Percentiles rank a stretch among this genome's conserved stretches.
Evolutionary conservation across 768 basidiomycete species (phyloP).

Genomic region (Gelatoporia subvermispora): DNA sequence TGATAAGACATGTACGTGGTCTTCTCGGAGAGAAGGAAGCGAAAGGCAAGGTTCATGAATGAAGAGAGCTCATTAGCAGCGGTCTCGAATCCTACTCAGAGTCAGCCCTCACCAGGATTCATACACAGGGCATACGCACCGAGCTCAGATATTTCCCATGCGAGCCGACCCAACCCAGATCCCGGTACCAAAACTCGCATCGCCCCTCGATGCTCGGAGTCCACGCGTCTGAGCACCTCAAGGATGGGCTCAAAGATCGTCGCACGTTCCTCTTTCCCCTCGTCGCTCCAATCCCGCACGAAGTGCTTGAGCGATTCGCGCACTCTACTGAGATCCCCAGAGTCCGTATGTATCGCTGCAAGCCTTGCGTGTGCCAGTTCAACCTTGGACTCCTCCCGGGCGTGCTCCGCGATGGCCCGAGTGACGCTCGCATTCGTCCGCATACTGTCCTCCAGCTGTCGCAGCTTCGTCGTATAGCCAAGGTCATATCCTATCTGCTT

Average conservation of each 20-base stretch:
- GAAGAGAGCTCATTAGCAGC: slow-evolving; percentile 61
- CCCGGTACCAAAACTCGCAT: slow-evolving; percentile 59
- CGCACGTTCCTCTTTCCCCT: slow-evolving; percentile 50
- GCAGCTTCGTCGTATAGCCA: slow-evolving; percentile 52
- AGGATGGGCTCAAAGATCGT: slow-evolving; percentile 55
- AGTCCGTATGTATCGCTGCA: not conserved
- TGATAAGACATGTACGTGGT: slow-evolving; percentile 37
- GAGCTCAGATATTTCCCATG: slow-evolving; percentile 62
- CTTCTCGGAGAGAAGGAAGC: slow-evolving; percentile 49
- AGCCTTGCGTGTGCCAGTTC: slow-evolving; percentile 8
- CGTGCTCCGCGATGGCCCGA: slow-evolving; percentile 36
- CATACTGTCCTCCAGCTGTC: slow-evolving; percentile 30
- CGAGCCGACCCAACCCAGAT: slow-evolving; percentile 56
- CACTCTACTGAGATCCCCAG: slow-evolving; percentile 43
- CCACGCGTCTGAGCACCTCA: slow-evolving; percentile 32
- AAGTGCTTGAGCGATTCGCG: slow-evolving; percentile 64
- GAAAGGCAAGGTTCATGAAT: slow-evolving; percentile 60
- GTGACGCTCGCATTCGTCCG: slow-evolving; percentile 31
- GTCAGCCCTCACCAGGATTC: not conserved
- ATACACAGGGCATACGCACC: slow-evolving; percentile 31
- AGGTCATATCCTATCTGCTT: slow-evolving; percentile 46
- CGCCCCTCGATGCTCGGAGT: slow-evolving; percentile 21
- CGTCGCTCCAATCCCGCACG: slow-evolving; percentile 64
- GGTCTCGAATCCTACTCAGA: slow-evolving; percentile 38
- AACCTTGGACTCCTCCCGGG: slow-evolving; percentile 24